Percentiles rank a stretch among this genome's conserved stretches.
Conservation (phyloP, 208 protist genomes). For the Wallacemonas rigidus region DNA sequence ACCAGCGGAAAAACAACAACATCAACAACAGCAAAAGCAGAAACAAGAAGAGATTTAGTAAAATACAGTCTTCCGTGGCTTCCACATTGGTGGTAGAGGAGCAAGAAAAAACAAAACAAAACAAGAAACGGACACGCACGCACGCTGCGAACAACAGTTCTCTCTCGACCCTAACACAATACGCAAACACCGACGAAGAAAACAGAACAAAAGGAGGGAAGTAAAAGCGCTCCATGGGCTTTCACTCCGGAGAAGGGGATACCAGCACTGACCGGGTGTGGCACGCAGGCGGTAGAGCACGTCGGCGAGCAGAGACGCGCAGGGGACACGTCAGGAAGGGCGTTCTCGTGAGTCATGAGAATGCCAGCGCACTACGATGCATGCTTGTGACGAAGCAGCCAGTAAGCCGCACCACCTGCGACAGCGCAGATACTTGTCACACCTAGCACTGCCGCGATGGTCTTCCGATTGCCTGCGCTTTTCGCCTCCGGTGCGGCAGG, state of each 20-base stretch:
- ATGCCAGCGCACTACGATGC: neutral
- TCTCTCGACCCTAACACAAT: too few species aligned
- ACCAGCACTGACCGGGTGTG: too few species aligned
- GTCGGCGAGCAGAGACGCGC: neutral
- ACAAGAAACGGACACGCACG: too few species aligned
- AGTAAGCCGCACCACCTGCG: constrained; percentile 10
- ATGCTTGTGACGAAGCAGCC: neutral
- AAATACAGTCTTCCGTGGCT: neutral
- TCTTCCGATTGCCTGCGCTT: neutral
- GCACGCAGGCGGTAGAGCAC: neutral
- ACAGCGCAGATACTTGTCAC: neutral
- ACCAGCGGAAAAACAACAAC: neutral
- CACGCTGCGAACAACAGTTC: too few species aligned
- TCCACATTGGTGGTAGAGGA: too few species aligned
- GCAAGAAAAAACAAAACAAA: too few species aligned
- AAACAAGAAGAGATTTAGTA: constrained; percentile 19
- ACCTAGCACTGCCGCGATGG: neutral
- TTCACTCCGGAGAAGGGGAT: too few species aligned
- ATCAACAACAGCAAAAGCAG: constrained; percentile 20
- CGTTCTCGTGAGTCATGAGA: neutral
- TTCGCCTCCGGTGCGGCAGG: constrained; percentile 23
- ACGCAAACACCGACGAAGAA: too few species aligned
- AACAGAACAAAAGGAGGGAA: too few species aligned
- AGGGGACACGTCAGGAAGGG: neutral
- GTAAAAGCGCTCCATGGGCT: too few species aligned